Conservation (phyloP, 2,329 filamentous ascomycete species). For the Epichloe scottii region DNA sequence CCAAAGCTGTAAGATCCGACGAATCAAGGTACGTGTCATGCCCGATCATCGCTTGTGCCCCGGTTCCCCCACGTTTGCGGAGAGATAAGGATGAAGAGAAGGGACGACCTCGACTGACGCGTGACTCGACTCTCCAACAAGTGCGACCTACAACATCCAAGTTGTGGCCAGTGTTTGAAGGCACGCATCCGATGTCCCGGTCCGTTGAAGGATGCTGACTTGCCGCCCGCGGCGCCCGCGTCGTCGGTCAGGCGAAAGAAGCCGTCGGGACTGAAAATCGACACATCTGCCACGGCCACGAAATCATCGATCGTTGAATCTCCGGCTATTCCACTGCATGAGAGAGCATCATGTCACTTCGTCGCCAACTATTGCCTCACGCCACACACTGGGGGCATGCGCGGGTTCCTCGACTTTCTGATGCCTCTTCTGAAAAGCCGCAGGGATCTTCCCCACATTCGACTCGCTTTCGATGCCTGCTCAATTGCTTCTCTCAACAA, state of each 20-base stretch:
- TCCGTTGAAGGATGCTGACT: neutral
- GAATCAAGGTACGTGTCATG: neutral
- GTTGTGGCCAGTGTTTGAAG: neutral
- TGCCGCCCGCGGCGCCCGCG: neutral
- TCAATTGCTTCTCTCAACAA: neutral
- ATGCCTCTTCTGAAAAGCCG: neutral
- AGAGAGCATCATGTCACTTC: neutral
- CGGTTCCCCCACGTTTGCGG: neutral
- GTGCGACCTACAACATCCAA: neutral
- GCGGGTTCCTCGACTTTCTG: neutral
- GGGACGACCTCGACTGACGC: neutral
- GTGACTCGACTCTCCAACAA: neutral
- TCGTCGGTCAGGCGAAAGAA: neutral
- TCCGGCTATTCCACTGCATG: neutral
- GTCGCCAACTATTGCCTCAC: neutral
- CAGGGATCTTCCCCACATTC: neutral
- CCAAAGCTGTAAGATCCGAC: neutral
- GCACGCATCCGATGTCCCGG: neutral
- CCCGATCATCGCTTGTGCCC: neutral
- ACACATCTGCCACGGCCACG: neutral
- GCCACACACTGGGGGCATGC: neutral
- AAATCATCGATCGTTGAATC: neutral
- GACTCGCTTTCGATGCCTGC: neutral
- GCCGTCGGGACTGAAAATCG: neutral
- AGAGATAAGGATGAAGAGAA: no score